A percentile compares a stretch with the other conserved stretches of the same genome.
Evolutionary conservation across 169 alveolate genomes (phyloP).

Genomic region (Toxoplasma gondii): DNA sequence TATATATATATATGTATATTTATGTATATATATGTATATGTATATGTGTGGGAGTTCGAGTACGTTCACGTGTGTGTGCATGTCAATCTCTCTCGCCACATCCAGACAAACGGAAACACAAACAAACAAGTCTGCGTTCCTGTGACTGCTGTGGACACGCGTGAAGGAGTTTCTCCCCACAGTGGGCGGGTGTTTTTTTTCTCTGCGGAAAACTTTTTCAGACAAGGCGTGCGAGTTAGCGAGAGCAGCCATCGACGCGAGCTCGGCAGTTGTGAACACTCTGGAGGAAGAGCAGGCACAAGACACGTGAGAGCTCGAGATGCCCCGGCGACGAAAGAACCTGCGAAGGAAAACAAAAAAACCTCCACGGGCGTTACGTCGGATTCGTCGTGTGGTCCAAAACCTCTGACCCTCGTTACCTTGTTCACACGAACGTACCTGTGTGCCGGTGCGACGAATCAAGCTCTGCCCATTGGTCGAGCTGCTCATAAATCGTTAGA

Average conservation of each 20-base stretch:
- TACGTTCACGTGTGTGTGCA: not conserved
- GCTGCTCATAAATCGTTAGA: too few species aligned
- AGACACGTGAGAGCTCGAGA: slow-evolving; percentile 80
- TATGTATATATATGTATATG: too few species aligned
- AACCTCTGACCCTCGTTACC: too few species aligned
- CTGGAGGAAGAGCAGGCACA: slow-evolving; percentile 90
- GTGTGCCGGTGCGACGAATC: too few species aligned
- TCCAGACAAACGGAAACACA: too few species aligned
- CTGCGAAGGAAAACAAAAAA: not conserved
- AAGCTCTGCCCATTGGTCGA: too few species aligned
- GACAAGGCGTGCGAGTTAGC: slow-evolving; percentile 97
- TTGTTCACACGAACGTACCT: too few species aligned
- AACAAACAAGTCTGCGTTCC: too few species aligned
- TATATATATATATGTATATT: not conserved
- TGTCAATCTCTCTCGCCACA: not conserved
- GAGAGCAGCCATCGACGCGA: slow-evolving; percentile 90
- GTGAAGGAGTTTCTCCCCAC: not conserved
- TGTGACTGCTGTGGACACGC: too few species aligned
- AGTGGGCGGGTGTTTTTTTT: not conserved
- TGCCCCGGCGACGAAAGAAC: not conserved
- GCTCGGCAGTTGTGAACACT: slow-evolving; percentile 87
- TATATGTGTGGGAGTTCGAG: not conserved
- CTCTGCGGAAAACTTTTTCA: not conserved
- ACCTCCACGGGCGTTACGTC: not conserved
- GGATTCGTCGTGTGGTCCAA: too few species aligned